phyloP scores from a whole-genome alignment of 2,329 filamentous ascomycete genomes.

The Ceratocystis alfenasii region DNA sequence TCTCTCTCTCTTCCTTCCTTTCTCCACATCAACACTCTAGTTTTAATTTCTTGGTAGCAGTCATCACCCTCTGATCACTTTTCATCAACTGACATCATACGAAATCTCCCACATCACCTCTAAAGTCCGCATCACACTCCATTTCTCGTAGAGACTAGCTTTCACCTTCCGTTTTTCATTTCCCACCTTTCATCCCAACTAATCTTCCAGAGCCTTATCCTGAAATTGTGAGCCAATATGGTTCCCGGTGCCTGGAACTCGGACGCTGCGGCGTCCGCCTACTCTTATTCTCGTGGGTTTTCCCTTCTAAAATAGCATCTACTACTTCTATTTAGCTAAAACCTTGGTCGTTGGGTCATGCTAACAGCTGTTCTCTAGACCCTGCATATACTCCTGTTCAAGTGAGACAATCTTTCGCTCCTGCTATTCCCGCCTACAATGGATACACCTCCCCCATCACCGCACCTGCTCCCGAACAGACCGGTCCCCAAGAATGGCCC shows the following conservation, averaged over 20 bases:
- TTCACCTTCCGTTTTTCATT: neutral
- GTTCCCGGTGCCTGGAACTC: conserved; percentile 11
- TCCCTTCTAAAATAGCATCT: neutral
- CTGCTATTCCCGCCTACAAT: conserved; percentile 29
- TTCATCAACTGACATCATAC: neutral
- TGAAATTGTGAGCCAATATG: conserved; percentile 25
- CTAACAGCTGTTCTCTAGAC: conserved; percentile 27
- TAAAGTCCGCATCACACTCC: neutral
- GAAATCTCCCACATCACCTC: neutral
- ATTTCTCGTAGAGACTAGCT: neutral
- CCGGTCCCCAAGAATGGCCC: conserved; percentile 57
- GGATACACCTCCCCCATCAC: conserved; percentile 28
- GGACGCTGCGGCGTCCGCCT: conserved; percentile 12
- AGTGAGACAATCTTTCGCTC: conserved; percentile 48
- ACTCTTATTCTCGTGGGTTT: conserved; percentile 16
- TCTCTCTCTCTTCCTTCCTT: neutral
- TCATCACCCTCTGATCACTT: neutral
- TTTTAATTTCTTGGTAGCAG: neutral
- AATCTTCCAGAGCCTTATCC: conserved; percentile 17
- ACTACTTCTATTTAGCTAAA: neutral
- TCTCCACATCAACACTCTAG: conserved; percentile 1
- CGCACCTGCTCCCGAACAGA: conserved; percentile 25
- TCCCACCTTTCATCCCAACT: conserved; percentile 10
- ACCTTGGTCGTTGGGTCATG: neutral
- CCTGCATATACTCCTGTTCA: conserved; percentile 50